phyloP scores from a whole-genome alignment of 495 filamentous ascomycete species.

The Glarea lozoyensis region DNA sequence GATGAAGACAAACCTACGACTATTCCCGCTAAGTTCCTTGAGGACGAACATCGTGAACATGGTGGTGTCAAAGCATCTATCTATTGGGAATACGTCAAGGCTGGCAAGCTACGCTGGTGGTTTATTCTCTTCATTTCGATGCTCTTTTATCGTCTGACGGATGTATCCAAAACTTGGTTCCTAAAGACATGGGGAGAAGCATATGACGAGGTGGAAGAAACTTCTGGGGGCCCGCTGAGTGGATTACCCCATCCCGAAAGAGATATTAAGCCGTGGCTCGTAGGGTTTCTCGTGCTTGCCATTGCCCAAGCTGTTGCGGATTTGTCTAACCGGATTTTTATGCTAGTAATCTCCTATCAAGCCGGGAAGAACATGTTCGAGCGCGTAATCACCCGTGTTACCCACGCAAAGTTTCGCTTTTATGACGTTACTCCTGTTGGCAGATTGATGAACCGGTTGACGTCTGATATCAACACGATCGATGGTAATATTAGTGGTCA shows the following conservation, averaged over 20 bases:
- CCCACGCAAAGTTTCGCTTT: slow-evolving; percentile 74
- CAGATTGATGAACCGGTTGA: slow-evolving; percentile 78
- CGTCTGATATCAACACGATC: slow-evolving; percentile 73
- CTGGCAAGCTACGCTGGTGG: slow-evolving; percentile 69
- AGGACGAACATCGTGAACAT: slow-evolving; percentile 68
- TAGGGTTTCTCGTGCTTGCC: slow-evolving; percentile 54
- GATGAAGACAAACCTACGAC: slow-evolving; percentile 43
- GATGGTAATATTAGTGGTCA: slow-evolving; percentile 69
- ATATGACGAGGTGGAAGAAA: slow-evolving; percentile 35
- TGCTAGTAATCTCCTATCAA: slow-evolving; percentile 63
- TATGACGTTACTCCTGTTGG: slow-evolving; percentile 81
- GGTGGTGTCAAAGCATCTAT: slow-evolving; percentile 66
- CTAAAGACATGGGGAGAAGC: slow-evolving; percentile 79
- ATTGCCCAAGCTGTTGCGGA: slow-evolving; percentile 45
- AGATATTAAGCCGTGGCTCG: slow-evolving; percentile 65
- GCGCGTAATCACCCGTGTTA: slow-evolving; percentile 57
- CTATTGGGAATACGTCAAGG: slow-evolving; percentile 77
- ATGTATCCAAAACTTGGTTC: slow-evolving; percentile 64
- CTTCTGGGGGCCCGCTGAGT: slow-evolving; percentile 36
- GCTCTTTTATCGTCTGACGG: slow-evolving; percentile 46
- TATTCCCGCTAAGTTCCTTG: slow-evolving; percentile 67
- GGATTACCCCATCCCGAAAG: slow-evolving; percentile 54
- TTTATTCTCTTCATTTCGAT: slow-evolving; percentile 46
- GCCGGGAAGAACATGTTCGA: slow-evolving; percentile 66
- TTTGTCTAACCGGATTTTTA: slow-evolving; percentile 45